Evolutionary conservation across 352 stramenopile species (phyloP), one percentile per base, ranked within the genome.

Genomic region (Phytophthora chlamydospora): DNA sequence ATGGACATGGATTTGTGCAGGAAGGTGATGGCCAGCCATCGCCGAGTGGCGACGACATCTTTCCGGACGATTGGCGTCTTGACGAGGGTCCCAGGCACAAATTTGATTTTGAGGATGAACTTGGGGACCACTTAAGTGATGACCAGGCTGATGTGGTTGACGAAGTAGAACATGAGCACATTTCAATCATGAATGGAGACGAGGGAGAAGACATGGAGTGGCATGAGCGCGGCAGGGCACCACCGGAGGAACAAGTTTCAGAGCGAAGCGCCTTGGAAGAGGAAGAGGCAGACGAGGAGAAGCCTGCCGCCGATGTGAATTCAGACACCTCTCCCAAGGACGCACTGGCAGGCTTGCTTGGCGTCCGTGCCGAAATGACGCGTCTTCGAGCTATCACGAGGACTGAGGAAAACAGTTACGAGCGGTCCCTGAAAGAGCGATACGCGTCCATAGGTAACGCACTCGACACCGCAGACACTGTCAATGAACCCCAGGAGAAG

Each of bases 311-410:
- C 3, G 36, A 54, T 34, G 6, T 8, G 19, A 60, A 58, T 9
- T 7, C 35, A 13, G 45, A 50, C 7, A 58, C 31, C 39, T 4
- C 33, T 0, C 34, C 17, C 8, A 64, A 58, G 44, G 73, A 75
- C 17, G 55, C 73, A 14, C 32, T 82, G 11, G 41, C 66, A 36
- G 50, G 36, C 34, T 45, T 78, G 45, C 33, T 70, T 10, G 54
- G 66, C 7, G 46, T 78, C 47, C 54, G 55, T n/a, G 29, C 66
- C 17, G 46, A 68, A 46, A 66, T 75, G 41, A 45, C 35, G 17
- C 51, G 59, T 21, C 68, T 80, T 62, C 68, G 65, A 31, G 56
- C 40, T 21, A 32, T 29, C 12, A 76, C 68, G 43, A 51, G 39
- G 56, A 50, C 33, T 6, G 54, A 51, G 0, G 51, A 71, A 14